Evolutionary conservation across 495 filamentous ascomycete species (phyloP).

Genomic region (Penicillium coffeae): DNA sequence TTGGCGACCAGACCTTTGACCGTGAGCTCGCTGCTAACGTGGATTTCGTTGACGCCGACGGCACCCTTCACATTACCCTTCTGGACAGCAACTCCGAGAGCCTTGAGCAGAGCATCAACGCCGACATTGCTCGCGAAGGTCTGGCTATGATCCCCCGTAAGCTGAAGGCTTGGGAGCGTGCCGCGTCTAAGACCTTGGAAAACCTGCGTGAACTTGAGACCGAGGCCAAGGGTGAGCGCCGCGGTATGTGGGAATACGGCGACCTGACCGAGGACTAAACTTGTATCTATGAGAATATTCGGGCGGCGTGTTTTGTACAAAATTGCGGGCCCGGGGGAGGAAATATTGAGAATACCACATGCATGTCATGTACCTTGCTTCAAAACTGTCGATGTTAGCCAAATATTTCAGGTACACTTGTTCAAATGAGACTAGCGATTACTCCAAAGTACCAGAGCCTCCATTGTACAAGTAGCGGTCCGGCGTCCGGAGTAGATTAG

Average conservation of each 20-base stretch:
- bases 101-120: slow-evolving; percentile 76
- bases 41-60: slow-evolving; percentile 73
- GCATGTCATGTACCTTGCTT: not conserved
- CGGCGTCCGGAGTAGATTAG: no score
- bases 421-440: no score
- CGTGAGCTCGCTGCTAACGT: slow-evolving; percentile 84
- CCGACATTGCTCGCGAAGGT: slow-evolving; percentile 75
- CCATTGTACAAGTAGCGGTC: no score
- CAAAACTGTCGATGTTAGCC: not conserved
- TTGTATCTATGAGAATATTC: slow-evolving; percentile 9
- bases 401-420: no score
- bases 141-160: slow-evolving; percentile 86
- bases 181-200: slow-evolving; percentile 63
- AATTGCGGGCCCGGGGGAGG: not conserved
- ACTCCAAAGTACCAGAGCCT: no score
- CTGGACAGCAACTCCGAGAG: slow-evolving; percentile 62
- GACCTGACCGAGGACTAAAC: slow-evolving; percentile 82
- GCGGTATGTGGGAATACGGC: slow-evolving; percentile 97
- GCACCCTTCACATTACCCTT: slow-evolving; percentile 76
- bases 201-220: slow-evolving; percentile 62
- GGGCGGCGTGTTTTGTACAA: slow-evolving; percentile 4
- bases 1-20: slow-evolving; percentile 62
- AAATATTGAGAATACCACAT: not conserved
- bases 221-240: slow-evolving; percentile 69
- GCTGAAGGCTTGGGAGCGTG: slow-evolving; percentile 83